Percentiles rank a stretch among this genome's conserved stretches.
Conservation (phyloP, 2,329 filamentous ascomycete genomes). For the Lachnellula willkommii region DNA sequence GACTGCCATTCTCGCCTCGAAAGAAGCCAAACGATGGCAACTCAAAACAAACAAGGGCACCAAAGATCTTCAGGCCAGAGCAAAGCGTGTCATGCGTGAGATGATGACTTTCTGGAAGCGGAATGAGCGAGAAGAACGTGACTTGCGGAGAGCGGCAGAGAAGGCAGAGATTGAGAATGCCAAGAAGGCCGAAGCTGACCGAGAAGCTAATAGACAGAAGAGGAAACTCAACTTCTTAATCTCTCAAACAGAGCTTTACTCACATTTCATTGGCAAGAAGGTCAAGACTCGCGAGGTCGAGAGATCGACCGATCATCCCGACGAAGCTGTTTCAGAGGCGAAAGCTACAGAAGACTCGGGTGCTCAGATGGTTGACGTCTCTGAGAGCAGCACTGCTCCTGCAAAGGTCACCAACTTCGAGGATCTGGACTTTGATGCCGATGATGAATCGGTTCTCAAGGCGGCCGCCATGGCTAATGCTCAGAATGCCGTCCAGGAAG, state of each 20-base stretch:
- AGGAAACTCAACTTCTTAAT: slow-evolving; percentile 99
- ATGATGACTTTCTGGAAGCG: slow-evolving; percentile 99
- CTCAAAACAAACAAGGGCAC: slow-evolving; percentile 96
- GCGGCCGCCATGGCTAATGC: slow-evolving; percentile 91
- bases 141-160: slow-evolving; percentile 88
- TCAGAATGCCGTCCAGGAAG: slow-evolving; percentile 90
- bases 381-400: slow-evolving; percentile 49
- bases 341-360: slow-evolving; percentile 32
- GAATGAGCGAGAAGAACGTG: slow-evolving; percentile 94
- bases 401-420: slow-evolving; percentile 89
- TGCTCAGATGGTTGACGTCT: slow-evolving; percentile 40
- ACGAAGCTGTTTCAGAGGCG: slow-evolving; percentile 54
- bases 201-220: slow-evolving; percentile 95
- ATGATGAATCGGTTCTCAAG: slow-evolving; percentile 76
- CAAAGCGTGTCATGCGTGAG: slow-evolving; percentile 97
- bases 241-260: slow-evolving; percentile 97
- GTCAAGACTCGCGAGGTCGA: slow-evolving; percentile 97
- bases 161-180: slow-evolving; percentile 94
- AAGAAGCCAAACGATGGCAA: slow-evolving; percentile 97
- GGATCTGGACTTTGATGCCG: slow-evolving; percentile 90
- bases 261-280: slow-evolving; percentile 98
- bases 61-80: slow-evolving; percentile 93
- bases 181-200: slow-evolving; percentile 92
- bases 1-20: slow-evolving; percentile 92
- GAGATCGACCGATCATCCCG: slow-evolving; percentile 76